phyloP scores from a whole-genome alignment of 805 yeast genomes.

The Kregervanrija pseudodelftensis region DNA sequence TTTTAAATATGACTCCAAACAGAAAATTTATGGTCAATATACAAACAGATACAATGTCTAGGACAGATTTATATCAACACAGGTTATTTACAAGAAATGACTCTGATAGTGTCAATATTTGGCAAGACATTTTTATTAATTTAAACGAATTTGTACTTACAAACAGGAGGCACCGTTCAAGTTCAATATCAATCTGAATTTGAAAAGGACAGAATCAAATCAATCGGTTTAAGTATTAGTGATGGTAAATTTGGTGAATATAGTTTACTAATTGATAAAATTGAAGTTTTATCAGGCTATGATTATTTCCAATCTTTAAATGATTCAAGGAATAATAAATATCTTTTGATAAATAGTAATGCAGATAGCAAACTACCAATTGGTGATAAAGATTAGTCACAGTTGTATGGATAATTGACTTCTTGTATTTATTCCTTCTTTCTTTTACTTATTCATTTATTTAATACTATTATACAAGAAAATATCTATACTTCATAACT shows the following conservation, averaged over 20 bases:
- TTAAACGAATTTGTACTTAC: conserved; percentile 75
- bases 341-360: no score
- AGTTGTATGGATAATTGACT: no score
- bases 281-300: conserved; percentile 58
- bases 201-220: conserved; percentile 58
- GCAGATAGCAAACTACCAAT: no score
- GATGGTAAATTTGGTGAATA: conserved; percentile 77
- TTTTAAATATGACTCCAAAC: conserved; percentile 50
- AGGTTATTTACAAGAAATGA: conserved; percentile 49
- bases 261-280: conserved; percentile 60
- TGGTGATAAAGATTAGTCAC: no score
- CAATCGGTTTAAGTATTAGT: conserved; percentile 70
- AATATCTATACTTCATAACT: no score
- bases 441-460: no score
- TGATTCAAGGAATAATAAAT: no score
- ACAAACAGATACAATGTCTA: conserved; percentile 72
- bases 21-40: conserved; percentile 72
- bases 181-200: conserved; percentile 50
- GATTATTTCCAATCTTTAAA: conserved; percentile 31
- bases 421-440: no score
- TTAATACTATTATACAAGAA: no score
- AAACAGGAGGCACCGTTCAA: conserved; percentile 60
- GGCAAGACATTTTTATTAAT: conserved; percentile 82
- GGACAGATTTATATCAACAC: conserved; percentile 78
- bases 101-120: conserved; percentile 40